A percentile compares a stretch with the other conserved stretches of the same genome.
Evolutionary conservation across 495 filamentous ascomycete species (phyloP).

Genomic region (Xylona heveae): DNA sequence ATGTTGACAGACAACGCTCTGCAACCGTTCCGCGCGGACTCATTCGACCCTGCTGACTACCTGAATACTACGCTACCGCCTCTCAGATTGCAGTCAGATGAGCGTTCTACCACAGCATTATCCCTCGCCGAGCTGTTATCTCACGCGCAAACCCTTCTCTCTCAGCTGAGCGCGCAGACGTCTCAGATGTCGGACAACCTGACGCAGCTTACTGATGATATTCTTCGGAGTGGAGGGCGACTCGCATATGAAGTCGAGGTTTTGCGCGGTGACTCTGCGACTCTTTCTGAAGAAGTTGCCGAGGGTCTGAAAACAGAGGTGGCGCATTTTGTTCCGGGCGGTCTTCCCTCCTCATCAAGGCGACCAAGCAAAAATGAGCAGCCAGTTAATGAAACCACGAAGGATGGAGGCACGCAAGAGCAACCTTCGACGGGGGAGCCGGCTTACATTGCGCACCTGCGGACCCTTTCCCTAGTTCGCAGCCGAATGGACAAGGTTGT

Average conservation of each 20-base stretch:
- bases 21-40: constrained; percentile 2
- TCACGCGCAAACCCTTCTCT: constrained; percentile 65
- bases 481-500: constrained; percentile 66
- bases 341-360: constrained; percentile 10
- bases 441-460: constrained; percentile 50
- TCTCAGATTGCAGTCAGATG: constrained; percentile 39
- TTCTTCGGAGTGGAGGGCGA: constrained; percentile 64
- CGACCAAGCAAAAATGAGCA: neutral
- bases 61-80: constrained; percentile 53
- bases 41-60: constrained; percentile 34
- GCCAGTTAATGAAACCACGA: neutral
- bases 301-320: constrained; percentile 51
- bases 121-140: constrained; percentile 56
- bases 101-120: constrained; percentile 25
- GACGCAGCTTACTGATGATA: constrained; percentile 83
- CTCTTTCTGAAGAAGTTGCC: constrained; percentile 52
- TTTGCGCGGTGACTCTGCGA: constrained; percentile 63
- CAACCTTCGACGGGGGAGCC: constrained; percentile 18
- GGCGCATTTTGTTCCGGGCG: constrained; percentile 38
- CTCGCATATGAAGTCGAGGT: constrained; percentile 92
- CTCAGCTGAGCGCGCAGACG: constrained; percentile 73
- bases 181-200: constrained; percentile 62
- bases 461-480: constrained; percentile 66
- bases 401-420: constrained; percentile 4
- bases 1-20: too few relatives aligned